A percentile compares a stretch with the other conserved stretches of the same genome.
phyloP scores from a whole-genome alignment of 805 yeast species.

The Hanseniaspora meyeri region DNA sequence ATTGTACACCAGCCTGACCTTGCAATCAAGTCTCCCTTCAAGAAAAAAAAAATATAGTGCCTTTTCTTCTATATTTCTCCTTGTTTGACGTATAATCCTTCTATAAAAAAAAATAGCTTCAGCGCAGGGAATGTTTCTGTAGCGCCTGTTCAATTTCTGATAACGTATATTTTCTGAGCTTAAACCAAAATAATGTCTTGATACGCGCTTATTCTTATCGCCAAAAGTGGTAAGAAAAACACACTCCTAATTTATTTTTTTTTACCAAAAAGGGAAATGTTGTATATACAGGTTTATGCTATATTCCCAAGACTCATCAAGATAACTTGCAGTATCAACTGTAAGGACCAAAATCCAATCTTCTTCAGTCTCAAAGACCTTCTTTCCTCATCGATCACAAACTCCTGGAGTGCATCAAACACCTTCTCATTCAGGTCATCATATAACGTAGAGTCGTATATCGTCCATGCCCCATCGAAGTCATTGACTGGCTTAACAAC shows the following conservation, averaged over 20 bases:
- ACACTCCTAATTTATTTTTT: not conserved
- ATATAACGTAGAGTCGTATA: conserved; percentile 82
- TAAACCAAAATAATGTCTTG: no score
- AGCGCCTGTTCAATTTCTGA: no score
- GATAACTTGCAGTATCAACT: conserved; percentile 65
- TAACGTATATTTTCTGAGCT: no score
- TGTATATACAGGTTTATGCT: conserved; percentile 22
- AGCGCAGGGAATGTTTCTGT: no score
- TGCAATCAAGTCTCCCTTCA: no score
- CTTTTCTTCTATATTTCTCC: no score
- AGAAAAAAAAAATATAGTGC: no score
- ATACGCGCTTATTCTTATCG: no score
- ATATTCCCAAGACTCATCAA: conserved; percentile 73
- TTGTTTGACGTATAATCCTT: no score
- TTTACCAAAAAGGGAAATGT: not conserved
- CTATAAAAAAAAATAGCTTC: no score
- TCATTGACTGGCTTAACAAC: conserved; percentile 68
- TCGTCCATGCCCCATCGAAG: conserved; percentile 93
- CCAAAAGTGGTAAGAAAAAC: no score
- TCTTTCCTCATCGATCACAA: conserved; percentile 77
- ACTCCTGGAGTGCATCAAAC: conserved; percentile 78
- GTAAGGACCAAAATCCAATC: conserved; percentile 88
- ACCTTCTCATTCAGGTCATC: conserved; percentile 82
- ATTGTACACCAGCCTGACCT: no score
- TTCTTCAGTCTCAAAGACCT: conserved; percentile 59